Conservation (phyloP, 768 basidiomycete species). For the Boletus tylopilopsis region DNA sequence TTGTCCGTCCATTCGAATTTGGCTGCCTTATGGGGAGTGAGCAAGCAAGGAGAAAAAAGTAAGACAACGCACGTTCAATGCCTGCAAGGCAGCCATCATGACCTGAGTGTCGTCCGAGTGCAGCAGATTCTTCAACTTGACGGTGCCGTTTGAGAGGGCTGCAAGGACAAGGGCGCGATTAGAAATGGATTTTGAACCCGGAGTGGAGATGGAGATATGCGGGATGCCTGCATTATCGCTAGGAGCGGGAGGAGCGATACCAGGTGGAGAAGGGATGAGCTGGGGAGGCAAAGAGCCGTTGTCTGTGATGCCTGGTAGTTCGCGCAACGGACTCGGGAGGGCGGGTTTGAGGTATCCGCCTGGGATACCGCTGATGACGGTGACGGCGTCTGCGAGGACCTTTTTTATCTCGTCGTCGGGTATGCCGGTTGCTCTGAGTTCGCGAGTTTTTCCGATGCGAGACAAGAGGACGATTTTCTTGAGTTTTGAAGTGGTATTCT, state of each 20-base stretch:
- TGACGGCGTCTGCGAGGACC: slow-evolving; percentile 77
- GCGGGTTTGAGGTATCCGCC: slow-evolving; percentile 31
- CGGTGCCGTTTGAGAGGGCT: slow-evolving; percentile 85
- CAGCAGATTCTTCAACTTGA: slow-evolving; percentile 82
- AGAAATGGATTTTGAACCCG: slow-evolving; percentile 95
- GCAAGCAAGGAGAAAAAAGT: neutral
- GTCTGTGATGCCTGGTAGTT: slow-evolving; percentile 14
- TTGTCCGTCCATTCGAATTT: slow-evolving; percentile 93
- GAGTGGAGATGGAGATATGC: slow-evolving; percentile 75
- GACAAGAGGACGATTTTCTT: slow-evolving; percentile 95
- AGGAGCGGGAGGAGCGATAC: neutral
- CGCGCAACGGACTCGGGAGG: slow-evolving; percentile 41
- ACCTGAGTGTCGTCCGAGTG: slow-evolving; percentile 99
- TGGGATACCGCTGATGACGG: slow-evolving; percentile 67
- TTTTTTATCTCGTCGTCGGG: slow-evolving; percentile 77
- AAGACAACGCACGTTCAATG: slow-evolving; percentile 61
- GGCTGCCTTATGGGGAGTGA: slow-evolving; percentile 60
- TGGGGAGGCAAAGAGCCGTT: slow-evolving; percentile 21
- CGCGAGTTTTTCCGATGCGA: slow-evolving; percentile 87
- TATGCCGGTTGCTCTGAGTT: slow-evolving; percentile 87
- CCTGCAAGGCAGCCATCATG: slow-evolving; percentile 93
- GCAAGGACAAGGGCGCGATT: slow-evolving; percentile 93
- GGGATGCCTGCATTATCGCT: slow-evolving; percentile 8
- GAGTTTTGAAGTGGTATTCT: slow-evolving; percentile 78
- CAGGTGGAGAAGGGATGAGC: slow-evolving; percentile 10